These are phyloP conservation scores for Yamadazyma olivae DNA, from an alignment of 805 yeast species.

Conservation along the genomic window DNA sequence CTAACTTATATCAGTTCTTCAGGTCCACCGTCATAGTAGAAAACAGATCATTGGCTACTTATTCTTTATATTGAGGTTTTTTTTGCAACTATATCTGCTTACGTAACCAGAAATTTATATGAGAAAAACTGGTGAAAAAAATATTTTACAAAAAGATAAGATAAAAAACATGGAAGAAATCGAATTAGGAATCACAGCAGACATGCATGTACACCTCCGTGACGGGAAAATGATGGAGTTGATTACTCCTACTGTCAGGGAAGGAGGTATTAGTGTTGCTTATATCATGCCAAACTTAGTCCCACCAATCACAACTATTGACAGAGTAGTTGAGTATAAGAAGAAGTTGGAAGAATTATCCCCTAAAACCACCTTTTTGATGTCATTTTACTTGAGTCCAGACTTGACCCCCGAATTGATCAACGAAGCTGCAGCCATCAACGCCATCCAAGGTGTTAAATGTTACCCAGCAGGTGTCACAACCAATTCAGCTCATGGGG, in stretches of 20 bases:
- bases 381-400: constrained; percentile 82
- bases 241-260: constrained; percentile 83
- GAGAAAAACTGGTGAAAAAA: no score
- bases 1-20: neutral
- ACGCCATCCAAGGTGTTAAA: constrained; percentile 82
- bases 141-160: no score
- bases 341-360: constrained; percentile 57
- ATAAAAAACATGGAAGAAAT: constrained; percentile 18
- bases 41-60: constrained; percentile 3
- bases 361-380: constrained; percentile 82
- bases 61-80: no score
- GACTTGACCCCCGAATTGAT: constrained; percentile 85
- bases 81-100: no score
- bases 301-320: constrained; percentile 85
- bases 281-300: constrained; percentile 95
- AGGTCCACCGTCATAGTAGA: constrained; percentile 5
- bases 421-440: constrained; percentile 66
- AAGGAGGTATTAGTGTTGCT: constrained; percentile 89
- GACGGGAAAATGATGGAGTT: constrained; percentile 92
- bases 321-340: constrained; percentile 70
- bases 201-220: constrained; percentile 94
- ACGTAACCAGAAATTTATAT: no score
- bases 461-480: constrained; percentile 99
- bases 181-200: constrained; percentile 73
- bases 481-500: constrained; percentile 92